A percentile compares a stretch with the other conserved stretches of the same genome.
These are phyloP conservation scores for Globisporangium splendens DNA, from an alignment of 352 stramenopile species.

Conservation along the genomic window DNA sequence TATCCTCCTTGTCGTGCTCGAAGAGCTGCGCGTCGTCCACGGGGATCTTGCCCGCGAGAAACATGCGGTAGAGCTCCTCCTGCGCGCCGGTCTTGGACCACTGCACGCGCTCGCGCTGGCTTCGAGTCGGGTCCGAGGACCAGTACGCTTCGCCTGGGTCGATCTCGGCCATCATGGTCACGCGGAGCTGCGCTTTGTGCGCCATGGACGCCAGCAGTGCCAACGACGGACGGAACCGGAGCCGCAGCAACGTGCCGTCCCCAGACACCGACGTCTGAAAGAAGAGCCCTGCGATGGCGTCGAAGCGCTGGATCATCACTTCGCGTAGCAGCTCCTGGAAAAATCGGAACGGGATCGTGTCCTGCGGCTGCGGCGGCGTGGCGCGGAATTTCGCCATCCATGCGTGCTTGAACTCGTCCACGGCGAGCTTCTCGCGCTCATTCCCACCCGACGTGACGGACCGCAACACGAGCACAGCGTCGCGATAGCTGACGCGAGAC, in stretches of 20 bases:
- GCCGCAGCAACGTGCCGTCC: slow-evolving; percentile 26
- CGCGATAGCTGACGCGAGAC: slow-evolving; percentile 42
- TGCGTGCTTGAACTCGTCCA: slow-evolving; percentile 45
- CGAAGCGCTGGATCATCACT: slow-evolving; percentile 64
- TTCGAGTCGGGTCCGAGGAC: slow-evolving; percentile 18
- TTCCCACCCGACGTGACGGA: slow-evolving; percentile 42
- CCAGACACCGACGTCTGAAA: slow-evolving; percentile 23
- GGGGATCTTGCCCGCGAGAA: slow-evolving; percentile 56
- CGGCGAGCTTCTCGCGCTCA: slow-evolving; percentile 32
- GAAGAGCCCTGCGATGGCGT: slow-evolving; percentile 39
- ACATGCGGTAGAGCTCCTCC: slow-evolving; percentile 68
- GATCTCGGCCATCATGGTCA: slow-evolving; percentile 47
- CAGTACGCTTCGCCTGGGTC: slow-evolving; percentile 41
- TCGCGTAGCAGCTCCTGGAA: slow-evolving; percentile 70
- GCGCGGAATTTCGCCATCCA: slow-evolving; percentile 76
- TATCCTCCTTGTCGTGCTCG: slow-evolving; percentile 36
- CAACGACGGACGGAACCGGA: slow-evolving; percentile 51
- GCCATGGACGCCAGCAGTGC: slow-evolving; percentile 42
- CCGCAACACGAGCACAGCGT: slow-evolving; percentile 48
- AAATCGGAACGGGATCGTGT: slow-evolving; percentile 46
- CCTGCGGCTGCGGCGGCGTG: slow-evolving; percentile 28
- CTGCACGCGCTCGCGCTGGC: slow-evolving; percentile 23
- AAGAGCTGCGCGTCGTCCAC: slow-evolving; percentile 65
- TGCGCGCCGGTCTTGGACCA: slow-evolving; percentile 41
- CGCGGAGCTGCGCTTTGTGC: slow-evolving; percentile 34